phyloP scores from a whole-genome alignment of 2,329 filamentous ascomycete species.

The Aspergillus udagawae region DNA sequence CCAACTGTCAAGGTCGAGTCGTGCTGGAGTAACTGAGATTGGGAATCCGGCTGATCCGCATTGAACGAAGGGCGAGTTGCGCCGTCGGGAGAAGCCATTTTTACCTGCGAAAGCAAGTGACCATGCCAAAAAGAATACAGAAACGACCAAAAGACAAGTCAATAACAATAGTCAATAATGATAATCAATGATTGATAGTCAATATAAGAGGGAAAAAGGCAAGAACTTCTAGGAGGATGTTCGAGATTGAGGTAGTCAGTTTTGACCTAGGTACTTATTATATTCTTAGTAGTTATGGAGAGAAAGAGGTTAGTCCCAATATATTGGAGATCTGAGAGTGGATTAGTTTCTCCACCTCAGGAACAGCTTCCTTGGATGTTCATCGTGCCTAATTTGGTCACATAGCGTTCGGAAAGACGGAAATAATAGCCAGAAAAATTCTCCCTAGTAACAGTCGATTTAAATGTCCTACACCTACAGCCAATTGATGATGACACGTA shows the following conservation, averaged over 20 bases:
- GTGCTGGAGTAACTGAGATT: constrained; percentile 29
- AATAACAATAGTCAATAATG: constrained; percentile 6
- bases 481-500: not conserved
- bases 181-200: not conserved
- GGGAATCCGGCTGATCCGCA: constrained; percentile 27
- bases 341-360: not conserved
- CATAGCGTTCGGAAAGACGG: not conserved
- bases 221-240: not conserved
- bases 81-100: constrained; percentile 21
- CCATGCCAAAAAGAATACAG: constrained; percentile 10
- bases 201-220: not conserved
- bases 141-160: constrained; percentile 7
- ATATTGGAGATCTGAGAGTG: too few species aligned
- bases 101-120: constrained; percentile 2
- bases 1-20: constrained; percentile 52
- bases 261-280: not conserved
- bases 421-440: not conserved
- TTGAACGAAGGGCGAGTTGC: constrained; percentile 20
- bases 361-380: not conserved
- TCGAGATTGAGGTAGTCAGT: not conserved
- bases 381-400: not conserved
- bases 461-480: not conserved
- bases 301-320: not conserved
- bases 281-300: not conserved
- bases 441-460: not conserved